A percentile compares a stretch with the other conserved stretches of the same genome.
These are phyloP conservation scores for Aspergillus diversus DNA, from an alignment of 495 filamentous ascomycete genomes.

Conservation along the genomic window DNA sequence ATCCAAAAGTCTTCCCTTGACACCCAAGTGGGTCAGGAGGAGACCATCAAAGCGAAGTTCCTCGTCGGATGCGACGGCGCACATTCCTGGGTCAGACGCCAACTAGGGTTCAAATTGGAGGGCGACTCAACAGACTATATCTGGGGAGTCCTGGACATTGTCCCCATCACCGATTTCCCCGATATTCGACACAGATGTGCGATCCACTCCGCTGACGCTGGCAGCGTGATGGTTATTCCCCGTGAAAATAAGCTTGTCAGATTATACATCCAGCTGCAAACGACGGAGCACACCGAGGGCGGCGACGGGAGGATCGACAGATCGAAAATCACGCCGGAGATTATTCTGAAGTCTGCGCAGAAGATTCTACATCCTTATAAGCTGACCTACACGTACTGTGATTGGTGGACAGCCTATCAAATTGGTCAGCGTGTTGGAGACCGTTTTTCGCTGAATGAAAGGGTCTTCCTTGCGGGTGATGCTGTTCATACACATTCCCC, in stretches of 20 bases:
- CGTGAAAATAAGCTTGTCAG: constrained; percentile 68
- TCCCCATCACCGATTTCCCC: constrained; percentile 69
- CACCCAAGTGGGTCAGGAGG: constrained; percentile 32
- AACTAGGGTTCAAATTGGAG: constrained; percentile 56
- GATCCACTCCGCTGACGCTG: constrained; percentile 57
- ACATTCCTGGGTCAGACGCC: constrained; percentile 63
- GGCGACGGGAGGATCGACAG: constrained; percentile 41
- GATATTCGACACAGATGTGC: constrained; percentile 66
- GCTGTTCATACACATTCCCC: constrained; percentile 65
- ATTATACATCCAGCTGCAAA: constrained; percentile 69
- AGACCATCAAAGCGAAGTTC: constrained; percentile 62
- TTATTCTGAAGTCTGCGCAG: constrained; percentile 62
- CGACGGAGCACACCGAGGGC: constrained; percentile 18
- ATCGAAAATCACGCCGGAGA: constrained; percentile 60
- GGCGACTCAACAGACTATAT: constrained; percentile 65
- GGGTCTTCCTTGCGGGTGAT: constrained; percentile 68
- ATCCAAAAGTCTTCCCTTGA: constrained; percentile 33
- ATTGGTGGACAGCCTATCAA: constrained; percentile 61
- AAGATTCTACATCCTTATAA: constrained; percentile 64
- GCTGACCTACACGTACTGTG: constrained; percentile 61
- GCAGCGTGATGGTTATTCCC: constrained; percentile 69
- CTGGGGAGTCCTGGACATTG: constrained; percentile 67
- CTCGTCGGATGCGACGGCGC: constrained; percentile 71
- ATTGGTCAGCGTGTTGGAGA: constrained; percentile 67
- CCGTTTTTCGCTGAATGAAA: constrained; percentile 58